Evolutionary conservation across 768 basidiomycete species (phyloP).

Genomic region (Pulveroboletus frians): DNA sequence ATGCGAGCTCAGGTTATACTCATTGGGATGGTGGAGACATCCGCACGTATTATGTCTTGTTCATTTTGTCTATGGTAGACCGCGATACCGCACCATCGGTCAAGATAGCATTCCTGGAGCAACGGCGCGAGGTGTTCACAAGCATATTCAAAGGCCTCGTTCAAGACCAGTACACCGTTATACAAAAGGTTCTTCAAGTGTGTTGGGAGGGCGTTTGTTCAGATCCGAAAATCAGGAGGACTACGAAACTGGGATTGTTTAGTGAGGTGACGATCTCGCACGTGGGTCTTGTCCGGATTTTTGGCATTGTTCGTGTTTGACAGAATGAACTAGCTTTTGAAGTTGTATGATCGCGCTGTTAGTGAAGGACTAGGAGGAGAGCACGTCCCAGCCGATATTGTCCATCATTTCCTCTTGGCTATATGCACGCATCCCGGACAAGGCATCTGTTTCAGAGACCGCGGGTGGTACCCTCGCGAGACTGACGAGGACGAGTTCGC

Average conservation of each 20-base stretch:
- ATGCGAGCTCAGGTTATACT: neutral
- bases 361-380: constrained; percentile 47
- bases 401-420: constrained; percentile 82
- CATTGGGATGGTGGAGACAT: constrained; percentile 50
- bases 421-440: constrained; percentile 76
- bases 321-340: constrained; percentile 47
- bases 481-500: constrained; percentile 36
- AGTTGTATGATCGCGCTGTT: constrained; percentile 61
- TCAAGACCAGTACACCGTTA: constrained; percentile 60
- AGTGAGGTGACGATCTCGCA: constrained; percentile 59
- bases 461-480: constrained; percentile 87
- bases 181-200: constrained; percentile 62
- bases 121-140: constrained; percentile 60
- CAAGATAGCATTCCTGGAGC: constrained; percentile 65
- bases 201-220: constrained; percentile 76
- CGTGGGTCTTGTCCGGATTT: constrained; percentile 34
- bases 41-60: constrained; percentile 65
- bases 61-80: constrained; percentile 70
- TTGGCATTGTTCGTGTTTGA: neutral
- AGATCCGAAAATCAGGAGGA: constrained; percentile 67
- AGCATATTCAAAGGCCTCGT: constrained; percentile 67
- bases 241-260: constrained; percentile 67
- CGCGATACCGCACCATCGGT: constrained; percentile 40
- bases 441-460: constrained; percentile 84
- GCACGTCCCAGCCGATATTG: constrained; percentile 68